Conservation (phyloP, 2,329 filamentous ascomycete species). For the Calonectria pteridis region DNA sequence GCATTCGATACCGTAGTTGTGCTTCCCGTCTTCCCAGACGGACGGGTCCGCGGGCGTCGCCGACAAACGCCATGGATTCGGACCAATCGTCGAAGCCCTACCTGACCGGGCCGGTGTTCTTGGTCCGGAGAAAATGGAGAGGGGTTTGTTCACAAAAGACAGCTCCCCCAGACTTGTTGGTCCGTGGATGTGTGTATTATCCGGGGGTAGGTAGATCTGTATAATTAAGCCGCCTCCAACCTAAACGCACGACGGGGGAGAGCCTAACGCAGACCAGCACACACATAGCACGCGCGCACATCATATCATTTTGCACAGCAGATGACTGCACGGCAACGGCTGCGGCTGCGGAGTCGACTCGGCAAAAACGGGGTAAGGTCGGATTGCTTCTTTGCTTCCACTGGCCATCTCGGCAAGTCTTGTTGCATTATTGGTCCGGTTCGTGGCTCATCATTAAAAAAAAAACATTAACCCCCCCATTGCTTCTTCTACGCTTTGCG, state of each 20-base stretch:
- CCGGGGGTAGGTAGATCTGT: slow-evolving; percentile 2
- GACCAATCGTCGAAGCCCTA: slow-evolving; percentile 33
- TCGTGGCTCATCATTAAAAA: background rate
- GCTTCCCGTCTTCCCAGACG: slow-evolving; percentile 35
- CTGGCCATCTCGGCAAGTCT: slow-evolving; percentile 8
- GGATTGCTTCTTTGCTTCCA: slow-evolving; percentile 6
- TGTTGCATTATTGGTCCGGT: slow-evolving; percentile 7
- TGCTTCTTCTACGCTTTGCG: background rate
- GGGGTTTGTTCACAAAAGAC: slow-evolving; percentile 19
- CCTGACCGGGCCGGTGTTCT: slow-evolving; percentile 37
- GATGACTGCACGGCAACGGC: background rate
- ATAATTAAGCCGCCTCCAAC: slow-evolving; percentile 22
- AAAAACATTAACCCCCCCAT: background rate
- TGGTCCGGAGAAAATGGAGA: slow-evolving; percentile 16
- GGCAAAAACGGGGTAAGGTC: background rate
- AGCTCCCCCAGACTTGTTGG: slow-evolving; percentile 14
- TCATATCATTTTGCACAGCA: slow-evolving; percentile 23
- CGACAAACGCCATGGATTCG: slow-evolving; percentile 32
- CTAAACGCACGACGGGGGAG: background rate
- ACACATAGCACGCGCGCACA: slow-evolving; percentile 12
- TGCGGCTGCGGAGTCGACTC: background rate
- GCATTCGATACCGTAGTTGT: slow-evolving; percentile 25
- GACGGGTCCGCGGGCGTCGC: slow-evolving; percentile 35
- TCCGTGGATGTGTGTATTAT: slow-evolving; percentile 10
- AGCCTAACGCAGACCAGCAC: slow-evolving; percentile 19